Evolutionary conservation across 495 filamentous ascomycete species (phyloP).

Genomic region (Staphylotrichum longicolle): DNA sequence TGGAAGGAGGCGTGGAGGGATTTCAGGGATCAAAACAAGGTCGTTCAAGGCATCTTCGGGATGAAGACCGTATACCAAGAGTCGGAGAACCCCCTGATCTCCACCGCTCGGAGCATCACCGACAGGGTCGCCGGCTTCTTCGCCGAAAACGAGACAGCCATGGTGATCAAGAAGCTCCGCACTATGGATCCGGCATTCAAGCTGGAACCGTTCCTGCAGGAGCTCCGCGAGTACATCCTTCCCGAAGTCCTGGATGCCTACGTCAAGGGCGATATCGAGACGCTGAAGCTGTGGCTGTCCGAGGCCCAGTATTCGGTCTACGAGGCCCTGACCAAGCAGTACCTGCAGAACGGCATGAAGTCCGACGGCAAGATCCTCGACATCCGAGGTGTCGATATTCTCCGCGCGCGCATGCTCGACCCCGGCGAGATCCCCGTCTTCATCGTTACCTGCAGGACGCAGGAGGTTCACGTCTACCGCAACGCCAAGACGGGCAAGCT

Average conservation of each 20-base stretch:
- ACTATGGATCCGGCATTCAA: conserved; percentile 95
- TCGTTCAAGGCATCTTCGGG: conserved; percentile 86
- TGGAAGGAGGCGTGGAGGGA: conserved; percentile 95
- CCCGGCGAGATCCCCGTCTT: conserved; percentile 97
- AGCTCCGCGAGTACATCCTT: conserved; percentile 96
- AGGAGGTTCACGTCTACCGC: conserved; percentile 94
- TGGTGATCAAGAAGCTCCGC: conserved; percentile 96
- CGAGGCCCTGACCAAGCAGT: conserved; percentile 88
- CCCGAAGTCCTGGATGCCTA: conserved; percentile 97
- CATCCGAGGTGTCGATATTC: conserved; percentile 88
- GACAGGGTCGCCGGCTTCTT: conserved; percentile 94
- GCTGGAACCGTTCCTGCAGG: conserved; percentile 86
- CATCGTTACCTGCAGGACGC: conserved; percentile 92
- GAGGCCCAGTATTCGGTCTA: conserved; percentile 95
- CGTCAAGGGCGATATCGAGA: conserved; percentile 91
- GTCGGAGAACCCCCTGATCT: conserved; percentile 93
- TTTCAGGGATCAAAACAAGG: conserved; percentile 80
- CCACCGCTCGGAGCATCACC: conserved; percentile 87
- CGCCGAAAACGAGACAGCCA: conserved; percentile 95
- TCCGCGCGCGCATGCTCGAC: conserved; percentile 87
- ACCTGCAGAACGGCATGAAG: conserved; percentile 85
- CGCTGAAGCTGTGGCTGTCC: conserved; percentile 88
- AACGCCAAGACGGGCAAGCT: conserved; percentile 86
- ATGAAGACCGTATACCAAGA: conserved; percentile 85
- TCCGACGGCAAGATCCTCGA: conserved; percentile 93